These are phyloP conservation scores for Malania oleifera DNA, from an alignment of 164 flowering plant species.

Conservation along the genomic window DNA sequence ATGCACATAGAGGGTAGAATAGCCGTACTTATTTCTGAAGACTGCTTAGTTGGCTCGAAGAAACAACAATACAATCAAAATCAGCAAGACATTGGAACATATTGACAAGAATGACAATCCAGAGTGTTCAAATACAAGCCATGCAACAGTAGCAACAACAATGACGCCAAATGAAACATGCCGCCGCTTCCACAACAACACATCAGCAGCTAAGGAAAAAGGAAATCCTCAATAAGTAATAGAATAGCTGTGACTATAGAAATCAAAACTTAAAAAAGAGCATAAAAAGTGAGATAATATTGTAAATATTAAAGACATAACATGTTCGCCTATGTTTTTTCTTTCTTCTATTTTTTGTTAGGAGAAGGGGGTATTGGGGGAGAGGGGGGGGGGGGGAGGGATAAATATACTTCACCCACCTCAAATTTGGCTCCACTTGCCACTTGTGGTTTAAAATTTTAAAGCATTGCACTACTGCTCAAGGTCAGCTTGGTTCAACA, in stretches of 20 bases:
- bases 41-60: constrained; percentile 68
- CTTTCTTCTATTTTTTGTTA: no score
- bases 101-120: constrained; percentile 74
- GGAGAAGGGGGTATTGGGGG: no score
- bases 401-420: no score
- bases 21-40: constrained; percentile 49
- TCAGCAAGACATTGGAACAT: constrained; percentile 76
- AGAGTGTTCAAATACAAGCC: constrained; percentile 74
- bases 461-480: no score
- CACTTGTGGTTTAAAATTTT: no score
- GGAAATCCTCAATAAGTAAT: not conserved
- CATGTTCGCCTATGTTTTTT: no score
- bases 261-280: no score
- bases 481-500: no score
- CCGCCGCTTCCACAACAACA: constrained; percentile 68
- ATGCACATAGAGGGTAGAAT: not conserved
- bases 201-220: constrained; percentile 66
- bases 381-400: no score
- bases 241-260: not conserved
- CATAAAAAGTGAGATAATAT: no score
- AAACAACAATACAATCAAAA: constrained; percentile 60
- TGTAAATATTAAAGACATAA: no score
- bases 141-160: constrained; percentile 69
- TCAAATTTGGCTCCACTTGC: no score
- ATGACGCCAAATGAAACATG: constrained; percentile 61